Evolutionary conservation across 176 grass and related monocot species (phyloP).

Genomic region (Oryza longistaminata): DNA sequence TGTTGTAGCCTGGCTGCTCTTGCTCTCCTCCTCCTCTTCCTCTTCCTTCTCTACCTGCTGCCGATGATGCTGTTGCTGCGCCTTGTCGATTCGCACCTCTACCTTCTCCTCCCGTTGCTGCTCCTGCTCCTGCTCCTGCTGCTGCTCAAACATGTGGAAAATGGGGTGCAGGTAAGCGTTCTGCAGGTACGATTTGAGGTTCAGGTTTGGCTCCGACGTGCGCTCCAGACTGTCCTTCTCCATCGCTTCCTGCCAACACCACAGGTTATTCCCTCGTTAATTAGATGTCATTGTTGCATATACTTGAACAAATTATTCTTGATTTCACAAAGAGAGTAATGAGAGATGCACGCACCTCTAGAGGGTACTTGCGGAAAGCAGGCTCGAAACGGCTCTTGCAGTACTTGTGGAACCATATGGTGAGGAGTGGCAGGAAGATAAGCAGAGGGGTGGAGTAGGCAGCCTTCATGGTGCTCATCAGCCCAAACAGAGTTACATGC

Average conservation of each 20-base stretch:
- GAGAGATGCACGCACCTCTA: constrained; percentile 51
- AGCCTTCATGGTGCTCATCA: constrained; percentile 82
- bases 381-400: constrained; percentile 93
- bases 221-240: constrained; percentile 87
- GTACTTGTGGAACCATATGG: constrained; percentile 92
- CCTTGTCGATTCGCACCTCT: constrained; percentile 69
- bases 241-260: constrained; percentile 70
- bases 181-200: constrained; percentile 72
- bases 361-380: constrained; percentile 86
- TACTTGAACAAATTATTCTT: neutral
- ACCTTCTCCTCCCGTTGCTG: constrained; percentile 48
- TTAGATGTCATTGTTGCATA: neutral
- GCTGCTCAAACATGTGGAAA: constrained; percentile 65
- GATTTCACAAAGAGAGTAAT: neutral
- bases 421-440: constrained; percentile 73
- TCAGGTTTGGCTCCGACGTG: constrained; percentile 72
- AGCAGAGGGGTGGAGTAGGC: constrained; percentile 88
- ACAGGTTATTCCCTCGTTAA: neutral
- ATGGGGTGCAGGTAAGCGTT: constrained; percentile 95
- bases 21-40: neutral
- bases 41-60: neutral
- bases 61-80: neutral
- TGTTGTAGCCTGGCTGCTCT: neutral
- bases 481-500: constrained; percentile 72
- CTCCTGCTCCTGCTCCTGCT: constrained; percentile 28